Percentiles rank a stretch among this genome's conserved stretches.
These are phyloP conservation scores for Steccherinum ochraceum DNA, from an alignment of 768 basidiomycete genomes.

Conservation along the genomic window DNA sequence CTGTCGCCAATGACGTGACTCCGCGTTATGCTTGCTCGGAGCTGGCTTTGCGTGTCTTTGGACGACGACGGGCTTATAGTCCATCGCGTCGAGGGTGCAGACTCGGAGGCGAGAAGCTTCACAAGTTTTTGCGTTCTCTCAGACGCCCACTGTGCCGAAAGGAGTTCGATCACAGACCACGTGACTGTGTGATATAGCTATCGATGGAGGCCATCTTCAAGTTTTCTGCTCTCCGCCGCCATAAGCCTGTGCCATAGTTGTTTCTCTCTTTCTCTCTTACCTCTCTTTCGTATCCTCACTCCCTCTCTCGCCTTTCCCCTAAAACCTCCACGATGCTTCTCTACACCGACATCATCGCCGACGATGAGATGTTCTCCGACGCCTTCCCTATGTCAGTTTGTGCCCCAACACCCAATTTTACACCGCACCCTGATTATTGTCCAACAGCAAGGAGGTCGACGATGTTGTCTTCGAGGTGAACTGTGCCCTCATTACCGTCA, in stretches of 20 bases:
- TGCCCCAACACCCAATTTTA: background rate
- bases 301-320: constrained; percentile 14
- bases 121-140: background rate
- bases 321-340: constrained; percentile 53
- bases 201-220: background rate
- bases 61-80: constrained; percentile 74
- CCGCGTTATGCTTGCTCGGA: constrained; percentile 54
- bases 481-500: constrained; percentile 63
- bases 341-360: constrained; percentile 65
- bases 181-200: background rate
- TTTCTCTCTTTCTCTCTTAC: constrained; percentile 9
- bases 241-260: constrained; percentile 1
- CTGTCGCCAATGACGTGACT: constrained; percentile 82
- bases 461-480: constrained; percentile 84
- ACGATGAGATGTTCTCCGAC: constrained; percentile 92
- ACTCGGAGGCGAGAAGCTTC: background rate
- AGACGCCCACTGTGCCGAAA: background rate
- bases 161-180: background rate
- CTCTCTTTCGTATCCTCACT: constrained; percentile 11
- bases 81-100: constrained; percentile 38
- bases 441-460: constrained; percentile 65
- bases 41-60: constrained; percentile 51
- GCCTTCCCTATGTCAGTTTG: constrained; percentile 73
- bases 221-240: background rate
- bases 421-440: constrained; percentile 5